Evolutionary conservation across 2,329 filamentous ascomycete species (phyloP), one percentile per base, ranked within the genome.

Genomic region (Aspergillus neotritici): DNA sequence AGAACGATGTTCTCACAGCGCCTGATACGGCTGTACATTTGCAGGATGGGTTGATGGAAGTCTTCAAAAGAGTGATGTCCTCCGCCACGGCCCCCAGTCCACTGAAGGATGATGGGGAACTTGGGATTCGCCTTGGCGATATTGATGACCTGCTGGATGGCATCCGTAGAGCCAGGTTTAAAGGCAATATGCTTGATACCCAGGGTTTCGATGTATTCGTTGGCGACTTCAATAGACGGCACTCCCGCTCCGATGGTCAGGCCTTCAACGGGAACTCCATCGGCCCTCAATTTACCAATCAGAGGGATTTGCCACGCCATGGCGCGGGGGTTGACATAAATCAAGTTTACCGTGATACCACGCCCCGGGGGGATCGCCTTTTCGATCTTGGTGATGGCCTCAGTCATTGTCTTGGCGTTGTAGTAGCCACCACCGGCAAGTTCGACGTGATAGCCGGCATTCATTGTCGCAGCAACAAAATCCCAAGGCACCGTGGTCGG

Each of bases 1-100:
- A 95, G 76, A 48, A 94, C 84, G 51, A 95, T 83, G 70, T 95
- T 95, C 54, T 86, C 78, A 53, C 84, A 85, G 61, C 87, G 82
- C 61, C 90, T 82, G 53, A 96, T 89, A 44, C 89, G 83, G 54
- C 83, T 80, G 65, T 96, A 96, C 86, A 94, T 94, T 58, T 88
- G 83, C 12, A 95, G 72, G 37, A 95, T 84, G 5, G 89, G 89
- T 60, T 90, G 84, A 66, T 95, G 89, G 77, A 95, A 95, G 66
- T 95, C 89, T 65, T 95, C 89, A 50, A 84, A 94, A 1, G 88
- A 94, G 72, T 95, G 89, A 65, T 95, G 90, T 43, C 90, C 89
- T 71, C 89, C 89, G 55, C 89, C 89, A 68, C 89, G 85, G 35
- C 90, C 89, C 62, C 90, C 89, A 50, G 90, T 95, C 89, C 89